These are phyloP conservation scores for Agaricus sinodeliciosus DNA, from an alignment of 768 basidiomycete genomes.

Conservation along the genomic window DNA sequence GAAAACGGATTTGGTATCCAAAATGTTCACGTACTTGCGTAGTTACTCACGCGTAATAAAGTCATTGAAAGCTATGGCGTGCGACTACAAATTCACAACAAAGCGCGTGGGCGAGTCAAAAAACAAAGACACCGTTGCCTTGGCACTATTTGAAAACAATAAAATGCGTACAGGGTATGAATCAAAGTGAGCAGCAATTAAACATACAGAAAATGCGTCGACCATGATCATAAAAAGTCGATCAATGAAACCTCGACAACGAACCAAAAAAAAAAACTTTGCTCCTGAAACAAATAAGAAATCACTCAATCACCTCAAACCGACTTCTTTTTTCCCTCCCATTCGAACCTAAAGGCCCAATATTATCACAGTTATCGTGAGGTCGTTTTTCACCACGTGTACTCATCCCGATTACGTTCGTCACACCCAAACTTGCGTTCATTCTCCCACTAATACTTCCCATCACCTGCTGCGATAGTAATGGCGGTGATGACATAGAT, in stretches of 20 bases:
- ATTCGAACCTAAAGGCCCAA: constrained; percentile 2
- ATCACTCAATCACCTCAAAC: constrained; percentile 55
- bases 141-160: too few species aligned
- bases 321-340: constrained; percentile 50
- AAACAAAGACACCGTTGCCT: too few species aligned
- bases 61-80: too few species aligned
- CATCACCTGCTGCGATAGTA: neutral
- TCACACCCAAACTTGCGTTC: constrained; percentile 14
- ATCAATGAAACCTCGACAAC: neutral
- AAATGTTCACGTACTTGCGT: too few species aligned
- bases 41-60: too few species aligned
- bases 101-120: too few species aligned
- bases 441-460: constrained; percentile 5
- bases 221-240: neutral
- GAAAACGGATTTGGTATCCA: too few species aligned
- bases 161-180: too few species aligned
- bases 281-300: neutral
- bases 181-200: too few species aligned
- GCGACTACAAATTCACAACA: too few species aligned
- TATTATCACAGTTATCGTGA: constrained; percentile 13
- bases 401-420: constrained; percentile 23
- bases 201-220: too few species aligned
- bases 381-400: constrained; percentile 7
- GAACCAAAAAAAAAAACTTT: neutral
- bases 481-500: neutral